phyloP scores from a whole-genome alignment of 148 eudicot species.

The Chenopodium suecicum region DNA sequence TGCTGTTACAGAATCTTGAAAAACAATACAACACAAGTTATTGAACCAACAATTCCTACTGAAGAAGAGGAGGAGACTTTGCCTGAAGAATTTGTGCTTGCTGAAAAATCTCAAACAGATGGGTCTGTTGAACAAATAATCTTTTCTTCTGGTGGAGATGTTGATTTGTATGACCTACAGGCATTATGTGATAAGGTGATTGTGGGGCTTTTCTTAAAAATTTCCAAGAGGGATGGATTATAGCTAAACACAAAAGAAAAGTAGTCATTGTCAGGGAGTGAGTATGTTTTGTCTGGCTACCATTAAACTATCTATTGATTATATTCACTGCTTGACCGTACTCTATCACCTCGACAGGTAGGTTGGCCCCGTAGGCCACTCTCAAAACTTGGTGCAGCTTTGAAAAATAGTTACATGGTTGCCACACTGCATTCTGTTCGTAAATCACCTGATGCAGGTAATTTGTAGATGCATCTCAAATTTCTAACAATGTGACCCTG shows the following conservation, averaged over 20 bases:
- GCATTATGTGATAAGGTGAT: conserved; percentile 88
- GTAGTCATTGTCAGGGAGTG: neutral
- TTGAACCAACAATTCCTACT: conserved; percentile 53
- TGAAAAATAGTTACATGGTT: conserved; percentile 95
- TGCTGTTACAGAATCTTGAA: conserved; percentile 54
- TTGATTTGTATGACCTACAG: conserved; percentile 85
- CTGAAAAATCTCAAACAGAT: conserved; percentile 66
- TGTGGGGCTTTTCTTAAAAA: neutral
- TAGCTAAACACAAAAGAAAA: neutral
- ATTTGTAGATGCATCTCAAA: conserved; percentile 21
- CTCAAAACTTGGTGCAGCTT: conserved; percentile 82
- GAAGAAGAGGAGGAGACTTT: conserved; percentile 76
- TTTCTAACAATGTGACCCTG: too few relatives aligned
- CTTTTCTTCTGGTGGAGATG: conserved; percentile 85
- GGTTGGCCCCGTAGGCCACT: conserved; percentile 98
- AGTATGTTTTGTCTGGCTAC: neutral
- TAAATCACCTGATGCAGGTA: conserved; percentile 72
- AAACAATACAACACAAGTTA: conserved; percentile 60
- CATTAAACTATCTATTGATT: neutral
- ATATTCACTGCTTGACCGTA: neutral
- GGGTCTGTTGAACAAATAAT: conserved; percentile 79
- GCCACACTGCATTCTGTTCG: conserved; percentile 71
- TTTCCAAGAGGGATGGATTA: neutral
- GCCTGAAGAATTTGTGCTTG: conserved; percentile 81
- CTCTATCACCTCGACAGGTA: conserved; percentile 47